phyloP scores from a whole-genome alignment of 805 yeast genomes.

The Saturnispora silvae region DNA sequence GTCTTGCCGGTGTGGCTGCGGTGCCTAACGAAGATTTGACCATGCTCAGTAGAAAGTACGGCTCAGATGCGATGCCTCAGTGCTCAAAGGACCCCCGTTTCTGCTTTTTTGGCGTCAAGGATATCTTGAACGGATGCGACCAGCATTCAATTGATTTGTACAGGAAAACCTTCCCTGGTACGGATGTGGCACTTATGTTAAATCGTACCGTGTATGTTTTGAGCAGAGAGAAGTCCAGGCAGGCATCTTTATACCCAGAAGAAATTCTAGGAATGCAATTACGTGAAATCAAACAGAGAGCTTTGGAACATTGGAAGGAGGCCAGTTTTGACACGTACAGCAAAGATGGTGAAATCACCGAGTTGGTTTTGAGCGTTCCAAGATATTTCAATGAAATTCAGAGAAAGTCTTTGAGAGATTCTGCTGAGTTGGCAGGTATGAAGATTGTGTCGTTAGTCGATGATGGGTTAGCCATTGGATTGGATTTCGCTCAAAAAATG shows the following conservation, averaged over 20 bases:
- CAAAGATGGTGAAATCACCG: conserved; percentile 36
- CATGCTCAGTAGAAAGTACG: conserved; percentile 63
- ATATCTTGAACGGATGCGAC: conserved; percentile 53
- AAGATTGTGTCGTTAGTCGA: conserved; percentile 61
- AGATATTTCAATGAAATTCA: conserved; percentile 54
- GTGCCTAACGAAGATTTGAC: conserved; percentile 19
- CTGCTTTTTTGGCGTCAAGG: conserved; percentile 58
- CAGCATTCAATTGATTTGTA: conserved; percentile 40
- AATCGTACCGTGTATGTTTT: conserved; percentile 39
- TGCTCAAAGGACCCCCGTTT: conserved; percentile 65
- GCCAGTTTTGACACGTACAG: conserved; percentile 37
- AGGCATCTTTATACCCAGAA: conserved; percentile 40
- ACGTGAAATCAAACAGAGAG: conserved; percentile 53
- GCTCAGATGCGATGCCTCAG: conserved; percentile 60
- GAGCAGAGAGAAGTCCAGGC: conserved; percentile 24
- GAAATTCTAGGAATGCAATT: conserved; percentile 80
- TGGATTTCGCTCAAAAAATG: conserved; percentile 53
- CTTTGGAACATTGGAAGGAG: conserved; percentile 46
- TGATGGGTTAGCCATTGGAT: conserved; percentile 88
- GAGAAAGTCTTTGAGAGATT: conserved; percentile 61
- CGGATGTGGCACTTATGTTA: conserved; percentile 30
- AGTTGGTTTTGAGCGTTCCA: conserved; percentile 70
- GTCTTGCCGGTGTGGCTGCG: conserved; percentile 66
- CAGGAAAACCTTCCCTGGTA: conserved; percentile 49
- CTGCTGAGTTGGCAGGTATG: conserved; percentile 60